phyloP scores from a whole-genome alignment of 2,329 filamentous ascomycete species.

The Sphaerostilbella broomeana region DNA sequence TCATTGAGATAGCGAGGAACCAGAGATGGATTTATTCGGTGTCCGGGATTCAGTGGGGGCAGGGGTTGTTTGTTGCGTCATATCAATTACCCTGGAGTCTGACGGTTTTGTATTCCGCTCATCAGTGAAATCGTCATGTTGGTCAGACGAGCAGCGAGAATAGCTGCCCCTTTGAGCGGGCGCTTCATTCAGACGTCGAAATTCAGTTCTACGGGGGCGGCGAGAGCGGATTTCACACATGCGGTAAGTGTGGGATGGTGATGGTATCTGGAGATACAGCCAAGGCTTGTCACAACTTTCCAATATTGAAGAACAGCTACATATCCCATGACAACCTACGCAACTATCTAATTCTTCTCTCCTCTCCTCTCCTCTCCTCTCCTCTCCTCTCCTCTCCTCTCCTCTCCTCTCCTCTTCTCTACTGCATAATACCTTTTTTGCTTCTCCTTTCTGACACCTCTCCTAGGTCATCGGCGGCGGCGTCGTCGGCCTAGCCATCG shows the following conservation, averaged over 20 bases:
- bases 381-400: background rate
- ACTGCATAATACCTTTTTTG: no score
- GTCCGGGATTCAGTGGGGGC: no score
- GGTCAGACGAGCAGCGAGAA: conserved; percentile 1
- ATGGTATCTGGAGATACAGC: no score
- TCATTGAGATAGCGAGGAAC: no score
- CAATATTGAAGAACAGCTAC: background rate
- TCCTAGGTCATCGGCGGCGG: conserved; percentile 53
- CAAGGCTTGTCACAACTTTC: background rate
- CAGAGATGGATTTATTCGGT: no score
- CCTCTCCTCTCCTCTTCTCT: background rate
- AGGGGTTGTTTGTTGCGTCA: no score
- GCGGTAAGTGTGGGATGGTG: no score
- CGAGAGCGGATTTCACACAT: conserved; percentile 39
- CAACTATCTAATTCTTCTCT: no score
- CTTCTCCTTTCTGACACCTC: no score
- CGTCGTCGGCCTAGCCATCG: conserved; percentile 73
- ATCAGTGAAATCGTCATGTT: conserved; percentile 13
- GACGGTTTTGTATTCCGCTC: background rate
- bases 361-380: background rate
- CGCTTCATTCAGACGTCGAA: conserved; percentile 12
- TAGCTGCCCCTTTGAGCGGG: background rate
- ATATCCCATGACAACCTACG: no score
- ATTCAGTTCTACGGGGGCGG: conserved; percentile 32
- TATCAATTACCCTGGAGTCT: conserved; percentile 6